Evolutionary conservation across 768 basidiomycete genomes (phyloP).

Genomic region (Leccinum boreale): DNA sequence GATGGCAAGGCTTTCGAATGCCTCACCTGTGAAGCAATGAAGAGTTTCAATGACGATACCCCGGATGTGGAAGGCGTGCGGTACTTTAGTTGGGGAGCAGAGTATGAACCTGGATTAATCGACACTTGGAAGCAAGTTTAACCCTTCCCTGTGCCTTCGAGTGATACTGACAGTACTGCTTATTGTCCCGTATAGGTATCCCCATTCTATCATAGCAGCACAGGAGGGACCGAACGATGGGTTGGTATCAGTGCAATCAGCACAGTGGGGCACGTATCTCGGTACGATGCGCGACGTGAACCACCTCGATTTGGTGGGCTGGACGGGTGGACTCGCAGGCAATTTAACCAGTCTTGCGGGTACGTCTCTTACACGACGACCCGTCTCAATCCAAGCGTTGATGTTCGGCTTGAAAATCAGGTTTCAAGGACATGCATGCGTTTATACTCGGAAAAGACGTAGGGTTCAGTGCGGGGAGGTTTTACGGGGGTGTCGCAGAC

Average conservation of each 20-base stretch:
- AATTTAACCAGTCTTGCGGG: conserved; percentile 26
- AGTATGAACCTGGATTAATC: conserved; percentile 82
- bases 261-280: conserved; percentile 93
- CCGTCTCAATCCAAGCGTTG: background rate
- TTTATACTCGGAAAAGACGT: conserved; percentile 87
- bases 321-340: conserved; percentile 51
- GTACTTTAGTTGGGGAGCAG: conserved; percentile 96
- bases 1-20: conserved; percentile 93
- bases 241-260: conserved; percentile 82
- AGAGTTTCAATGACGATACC: conserved; percentile 81
- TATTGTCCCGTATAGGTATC: conserved; percentile 38
- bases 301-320: conserved; percentile 90
- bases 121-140: conserved; percentile 74
- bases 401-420: conserved; percentile 1
- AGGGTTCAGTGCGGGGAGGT: conserved; percentile 87
- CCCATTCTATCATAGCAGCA: conserved; percentile 76
- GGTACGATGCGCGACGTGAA: conserved; percentile 91
- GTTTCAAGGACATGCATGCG: conserved; percentile 80
- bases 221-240: conserved; percentile 95
- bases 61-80: conserved; percentile 74
- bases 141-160: background rate
- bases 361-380: background rate
- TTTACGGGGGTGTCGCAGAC: conserved; percentile 83
- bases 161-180: background rate
- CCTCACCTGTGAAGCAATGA: conserved; percentile 84